A percentile compares a stretch with the other conserved stretches of the same genome.
These are phyloP conservation scores for Colletotrichum kahawae DNA, from an alignment of 2,329 filamentous ascomycete genomes.

Conservation along the genomic window DNA sequence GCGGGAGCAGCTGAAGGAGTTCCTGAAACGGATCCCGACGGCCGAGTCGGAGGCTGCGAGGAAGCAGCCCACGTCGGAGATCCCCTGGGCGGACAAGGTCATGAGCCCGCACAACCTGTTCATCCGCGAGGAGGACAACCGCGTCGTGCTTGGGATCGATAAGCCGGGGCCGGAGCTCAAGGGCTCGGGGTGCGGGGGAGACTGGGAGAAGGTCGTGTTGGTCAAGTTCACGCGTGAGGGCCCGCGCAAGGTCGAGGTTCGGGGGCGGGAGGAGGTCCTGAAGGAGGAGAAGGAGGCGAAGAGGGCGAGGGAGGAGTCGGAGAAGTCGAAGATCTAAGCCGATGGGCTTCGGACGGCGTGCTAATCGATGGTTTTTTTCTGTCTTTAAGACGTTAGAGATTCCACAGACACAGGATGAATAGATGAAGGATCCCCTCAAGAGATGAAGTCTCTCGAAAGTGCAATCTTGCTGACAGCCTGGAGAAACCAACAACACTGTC, in stretches of 20 bases:
- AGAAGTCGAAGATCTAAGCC: conserved; percentile 7
- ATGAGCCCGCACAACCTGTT: conserved; percentile 61
- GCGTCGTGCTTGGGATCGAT: conserved; percentile 61
- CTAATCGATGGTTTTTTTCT: neutral
- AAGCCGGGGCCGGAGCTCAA: conserved; percentile 61
- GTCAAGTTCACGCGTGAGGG: conserved; percentile 57
- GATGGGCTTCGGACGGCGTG: neutral
- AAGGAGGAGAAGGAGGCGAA: conserved; percentile 45
- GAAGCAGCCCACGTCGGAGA: conserved; percentile 45
- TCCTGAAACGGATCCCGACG: conserved; percentile 52
- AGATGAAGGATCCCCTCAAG: fast-evolving
- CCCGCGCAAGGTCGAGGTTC: conserved; percentile 59
- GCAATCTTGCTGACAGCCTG: neutral
- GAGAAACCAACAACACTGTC: neutral
- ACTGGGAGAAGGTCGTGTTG: conserved; percentile 63
- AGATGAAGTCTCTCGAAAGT: neutral
- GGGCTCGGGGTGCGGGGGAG: conserved; percentile 54
- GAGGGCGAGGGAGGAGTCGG: conserved; percentile 11
- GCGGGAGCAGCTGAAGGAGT: conserved; percentile 56
- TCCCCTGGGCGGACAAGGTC: conserved; percentile 66
- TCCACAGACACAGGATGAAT: neutral
- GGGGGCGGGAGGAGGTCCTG: conserved; percentile 53
- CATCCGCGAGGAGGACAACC: conserved; percentile 46
- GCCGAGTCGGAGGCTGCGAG: conserved; percentile 43
- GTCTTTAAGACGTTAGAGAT: neutral